A percentile compares a stretch with the other conserved stretches of the same genome.
phyloP scores from a whole-genome alignment of 1,139 yeast species.

The Scheffersomyces insectosa region DNA sequence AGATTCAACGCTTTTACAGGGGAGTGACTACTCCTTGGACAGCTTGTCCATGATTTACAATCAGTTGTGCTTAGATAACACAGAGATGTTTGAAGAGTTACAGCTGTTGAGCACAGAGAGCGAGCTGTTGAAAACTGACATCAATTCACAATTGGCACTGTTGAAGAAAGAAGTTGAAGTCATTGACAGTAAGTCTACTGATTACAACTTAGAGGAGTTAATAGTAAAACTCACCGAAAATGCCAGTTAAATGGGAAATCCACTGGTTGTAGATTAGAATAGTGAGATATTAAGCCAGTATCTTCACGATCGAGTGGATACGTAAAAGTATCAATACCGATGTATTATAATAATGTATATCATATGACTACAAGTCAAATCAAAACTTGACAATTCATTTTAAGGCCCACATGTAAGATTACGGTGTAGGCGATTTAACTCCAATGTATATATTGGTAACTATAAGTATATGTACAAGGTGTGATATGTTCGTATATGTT shows the following conservation, averaged over 20 bases:
- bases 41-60: conserved; percentile 38
- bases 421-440: too few species aligned
- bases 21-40: conserved; percentile 25
- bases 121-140: conserved; percentile 20
- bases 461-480: neutral
- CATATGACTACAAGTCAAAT: too few species aligned
- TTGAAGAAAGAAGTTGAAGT: conserved; percentile 32
- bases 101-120: conserved; percentile 22
- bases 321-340: neutral
- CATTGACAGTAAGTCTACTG: conserved; percentile 22
- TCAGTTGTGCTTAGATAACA: conserved; percentile 38
- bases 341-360: neutral
- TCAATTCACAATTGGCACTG: conserved; percentile 22
- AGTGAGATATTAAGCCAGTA: neutral
- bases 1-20: conserved; percentile 29
- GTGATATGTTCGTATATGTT: conserved; percentile 4
- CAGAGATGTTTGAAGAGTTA: conserved; percentile 28
- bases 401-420: too few species aligned
- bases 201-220: conserved; percentile 24
- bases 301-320: conserved; percentile 4
- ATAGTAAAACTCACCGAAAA: conserved; percentile 12
- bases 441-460: neutral
- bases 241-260: conserved; percentile 1
- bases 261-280: neutral
- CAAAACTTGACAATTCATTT: too few species aligned